phyloP scores from a whole-genome alignment of 2,329 filamentous ascomycete species.

The Fusarium compactum region DNA sequence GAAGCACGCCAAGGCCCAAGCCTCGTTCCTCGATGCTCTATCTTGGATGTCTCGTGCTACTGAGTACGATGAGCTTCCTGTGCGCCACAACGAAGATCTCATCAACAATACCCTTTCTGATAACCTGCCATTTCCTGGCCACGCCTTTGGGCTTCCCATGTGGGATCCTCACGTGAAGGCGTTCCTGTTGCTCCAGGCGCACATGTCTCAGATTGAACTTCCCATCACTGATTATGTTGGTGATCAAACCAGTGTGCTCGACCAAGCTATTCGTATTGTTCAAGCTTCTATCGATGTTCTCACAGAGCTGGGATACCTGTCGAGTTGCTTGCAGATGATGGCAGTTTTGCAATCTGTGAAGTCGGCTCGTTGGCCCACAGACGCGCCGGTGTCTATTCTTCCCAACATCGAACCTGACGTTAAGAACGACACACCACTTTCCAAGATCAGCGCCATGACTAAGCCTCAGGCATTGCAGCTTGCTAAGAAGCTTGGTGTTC shows the following conservation, averaged over 20 bases:
- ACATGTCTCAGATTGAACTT: conserved; percentile 92
- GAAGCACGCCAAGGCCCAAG: conserved; percentile 78
- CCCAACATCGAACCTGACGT: conserved; percentile 72
- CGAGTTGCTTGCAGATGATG: conserved; percentile 85
- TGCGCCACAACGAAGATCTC: conserved; percentile 97
- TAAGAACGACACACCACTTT: conserved; percentile 58
- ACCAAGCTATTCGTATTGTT: conserved; percentile 96
- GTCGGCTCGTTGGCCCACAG: conserved; percentile 88
- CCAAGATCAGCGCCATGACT: conserved; percentile 56
- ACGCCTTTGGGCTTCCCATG: conserved; percentile 81
- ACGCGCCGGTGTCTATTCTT: conserved; percentile 82
- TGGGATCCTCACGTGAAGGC: conserved; percentile 99
- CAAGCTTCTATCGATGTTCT: conserved; percentile 95
- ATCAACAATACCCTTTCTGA: conserved; percentile 92
- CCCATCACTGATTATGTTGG: conserved; percentile 98
- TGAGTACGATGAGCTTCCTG: conserved; percentile 97
- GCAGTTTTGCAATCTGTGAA: conserved; percentile 91
- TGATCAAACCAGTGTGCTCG: conserved; percentile 88
- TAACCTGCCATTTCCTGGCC: conserved; percentile 75
- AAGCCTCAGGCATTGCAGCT: conserved; percentile 57
- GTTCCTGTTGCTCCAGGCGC: conserved; percentile 91
- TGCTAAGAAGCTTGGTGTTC: conserved; percentile 64
- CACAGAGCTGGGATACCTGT: conserved; percentile 86
- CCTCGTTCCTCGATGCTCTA: conserved; percentile 83
- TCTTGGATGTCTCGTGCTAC: conserved; percentile 93